These are phyloP conservation scores for Geotrichum bryndzae DNA, from an alignment of 1,139 yeast genomes.

Conservation along the genomic window DNA sequence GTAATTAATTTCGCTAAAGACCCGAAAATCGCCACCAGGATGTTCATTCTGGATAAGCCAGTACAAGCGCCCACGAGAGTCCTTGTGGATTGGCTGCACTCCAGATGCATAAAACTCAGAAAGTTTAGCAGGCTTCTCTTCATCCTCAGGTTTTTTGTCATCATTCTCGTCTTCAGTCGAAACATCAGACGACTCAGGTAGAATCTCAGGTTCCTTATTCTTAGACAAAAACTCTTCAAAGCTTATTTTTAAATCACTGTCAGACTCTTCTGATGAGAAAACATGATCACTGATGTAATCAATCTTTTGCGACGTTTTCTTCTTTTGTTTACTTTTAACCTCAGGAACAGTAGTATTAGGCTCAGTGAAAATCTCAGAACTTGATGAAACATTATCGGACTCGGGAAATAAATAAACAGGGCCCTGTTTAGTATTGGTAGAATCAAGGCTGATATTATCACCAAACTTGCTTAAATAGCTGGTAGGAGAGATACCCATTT, in stretches of 20 bases:
- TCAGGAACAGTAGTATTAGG: background rate
- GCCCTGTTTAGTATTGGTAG: background rate
- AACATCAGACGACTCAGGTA: conserved; percentile 2
- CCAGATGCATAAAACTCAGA: conserved; percentile 8
- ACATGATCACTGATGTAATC: background rate
- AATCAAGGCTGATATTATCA: background rate
- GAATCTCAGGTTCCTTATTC: background rate
- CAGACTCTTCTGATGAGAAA: conserved; percentile 3
- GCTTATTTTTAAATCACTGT: background rate
- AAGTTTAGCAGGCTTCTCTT: background rate
- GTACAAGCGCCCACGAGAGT: background rate
- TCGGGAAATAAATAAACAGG: background rate
- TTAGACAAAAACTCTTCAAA: background rate
- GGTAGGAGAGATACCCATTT: conserved; percentile 3
- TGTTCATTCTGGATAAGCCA: conserved; percentile 13
- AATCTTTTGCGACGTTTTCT: background rate
- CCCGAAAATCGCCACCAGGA: conserved; percentile 8
- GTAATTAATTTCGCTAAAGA: background rate
- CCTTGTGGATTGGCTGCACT: conserved; percentile 8
- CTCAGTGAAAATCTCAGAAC: background rate
- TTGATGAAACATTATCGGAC: background rate
- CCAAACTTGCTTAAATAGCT: conserved; percentile 2
- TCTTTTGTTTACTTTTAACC: background rate
- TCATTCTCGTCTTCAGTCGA: background rate
- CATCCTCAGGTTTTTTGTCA: background rate